Evolutionary conservation across 2,329 filamentous ascomycete genomes (phyloP).

Genomic region (Penicillium occitanis): DNA sequence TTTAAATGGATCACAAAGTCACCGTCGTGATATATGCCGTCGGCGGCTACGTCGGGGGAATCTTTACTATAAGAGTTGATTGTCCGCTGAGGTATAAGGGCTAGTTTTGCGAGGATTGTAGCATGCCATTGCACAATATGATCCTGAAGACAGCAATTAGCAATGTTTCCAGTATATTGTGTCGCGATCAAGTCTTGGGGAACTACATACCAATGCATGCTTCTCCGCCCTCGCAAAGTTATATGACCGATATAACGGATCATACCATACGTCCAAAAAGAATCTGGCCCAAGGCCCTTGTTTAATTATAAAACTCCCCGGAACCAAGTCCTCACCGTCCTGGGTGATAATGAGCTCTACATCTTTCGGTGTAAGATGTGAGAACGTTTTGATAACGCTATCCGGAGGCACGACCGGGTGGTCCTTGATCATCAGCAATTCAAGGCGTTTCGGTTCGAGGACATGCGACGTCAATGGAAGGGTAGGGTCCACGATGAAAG

Average conservation of each 20-base stretch:
- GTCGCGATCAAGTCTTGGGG: background rate
- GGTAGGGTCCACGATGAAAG: slow-evolving; percentile 82
- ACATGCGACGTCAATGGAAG: slow-evolving; percentile 70
- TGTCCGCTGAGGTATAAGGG: slow-evolving; percentile 79
- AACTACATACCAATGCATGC: slow-evolving; percentile 72
- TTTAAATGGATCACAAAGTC: slow-evolving; percentile 81
- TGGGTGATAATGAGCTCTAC: slow-evolving; percentile 82
- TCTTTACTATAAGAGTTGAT: slow-evolving; percentile 73
- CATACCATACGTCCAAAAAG: slow-evolving; percentile 93
- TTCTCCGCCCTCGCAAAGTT: slow-evolving; percentile 94
- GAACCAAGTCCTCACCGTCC: slow-evolving; percentile 74
- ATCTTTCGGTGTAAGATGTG: slow-evolving; percentile 71
- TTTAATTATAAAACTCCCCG: slow-evolving; percentile 74
- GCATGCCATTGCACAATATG: slow-evolving; percentile 96
- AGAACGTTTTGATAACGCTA: slow-evolving; percentile 94
- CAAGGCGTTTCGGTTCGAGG: slow-evolving; percentile 65
- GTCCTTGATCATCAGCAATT: slow-evolving; percentile 79
- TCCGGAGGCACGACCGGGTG: slow-evolving; percentile 87
- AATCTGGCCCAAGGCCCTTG: slow-evolving; percentile 90
- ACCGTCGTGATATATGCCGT: slow-evolving; percentile 72
- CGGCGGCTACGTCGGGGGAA: slow-evolving; percentile 41
- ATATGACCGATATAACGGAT: slow-evolving; percentile 88
- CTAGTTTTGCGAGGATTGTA: slow-evolving; percentile 86
- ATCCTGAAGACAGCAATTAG: slow-evolving; percentile 55
- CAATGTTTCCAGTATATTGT: too few relatives aligned